Evolutionary conservation across 805 yeast genomes (phyloP).

Genomic region (Scheffersomyces stipitis): DNA sequence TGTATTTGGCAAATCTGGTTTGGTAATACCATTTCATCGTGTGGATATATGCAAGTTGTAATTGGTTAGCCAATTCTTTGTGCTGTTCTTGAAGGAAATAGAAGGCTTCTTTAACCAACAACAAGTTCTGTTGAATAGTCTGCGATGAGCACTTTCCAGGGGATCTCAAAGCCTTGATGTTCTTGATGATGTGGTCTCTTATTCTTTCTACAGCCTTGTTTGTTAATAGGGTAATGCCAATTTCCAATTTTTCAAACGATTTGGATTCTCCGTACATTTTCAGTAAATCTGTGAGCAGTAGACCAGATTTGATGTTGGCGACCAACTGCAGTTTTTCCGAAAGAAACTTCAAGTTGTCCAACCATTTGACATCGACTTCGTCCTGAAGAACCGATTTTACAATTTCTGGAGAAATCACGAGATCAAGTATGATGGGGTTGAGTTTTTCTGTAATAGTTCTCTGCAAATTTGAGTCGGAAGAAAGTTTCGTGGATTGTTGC

Average conservation of each 20-base stretch:
- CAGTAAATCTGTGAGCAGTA: constrained; percentile 1
- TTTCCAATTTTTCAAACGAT: constrained; percentile 29
- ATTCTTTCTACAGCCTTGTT: constrained; percentile 72
- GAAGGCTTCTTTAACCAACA: constrained; percentile 62
- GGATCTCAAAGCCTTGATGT: constrained; percentile 66
- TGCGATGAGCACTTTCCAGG: constrained; percentile 68
- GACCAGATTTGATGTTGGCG: constrained; percentile 27
- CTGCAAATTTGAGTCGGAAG: constrained; percentile 27
- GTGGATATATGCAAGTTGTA: constrained; percentile 75
- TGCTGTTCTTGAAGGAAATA: constrained; percentile 56
- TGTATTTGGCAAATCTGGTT: constrained; percentile 73
- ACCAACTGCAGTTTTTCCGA: constrained; percentile 60
- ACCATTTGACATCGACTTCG: constrained; percentile 61
- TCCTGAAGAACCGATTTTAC: constrained; percentile 58
- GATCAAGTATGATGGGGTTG: constrained; percentile 74
- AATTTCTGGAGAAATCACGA: constrained; percentile 72
- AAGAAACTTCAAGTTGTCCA: constrained; percentile 59
- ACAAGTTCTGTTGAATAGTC: constrained; percentile 63
- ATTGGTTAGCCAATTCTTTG: constrained; percentile 64
- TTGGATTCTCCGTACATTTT: constrained; percentile 19
- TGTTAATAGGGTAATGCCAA: constrained; percentile 51
- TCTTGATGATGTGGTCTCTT: constrained; percentile 62
- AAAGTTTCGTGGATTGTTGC: constrained; percentile 31
- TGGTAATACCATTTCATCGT: constrained; percentile 95
- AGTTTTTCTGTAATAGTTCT: constrained; percentile 41